Evolutionary conservation across 2,329 filamentous ascomycete genomes (phyloP).

Genomic region (Fusarium liriodendri): DNA sequence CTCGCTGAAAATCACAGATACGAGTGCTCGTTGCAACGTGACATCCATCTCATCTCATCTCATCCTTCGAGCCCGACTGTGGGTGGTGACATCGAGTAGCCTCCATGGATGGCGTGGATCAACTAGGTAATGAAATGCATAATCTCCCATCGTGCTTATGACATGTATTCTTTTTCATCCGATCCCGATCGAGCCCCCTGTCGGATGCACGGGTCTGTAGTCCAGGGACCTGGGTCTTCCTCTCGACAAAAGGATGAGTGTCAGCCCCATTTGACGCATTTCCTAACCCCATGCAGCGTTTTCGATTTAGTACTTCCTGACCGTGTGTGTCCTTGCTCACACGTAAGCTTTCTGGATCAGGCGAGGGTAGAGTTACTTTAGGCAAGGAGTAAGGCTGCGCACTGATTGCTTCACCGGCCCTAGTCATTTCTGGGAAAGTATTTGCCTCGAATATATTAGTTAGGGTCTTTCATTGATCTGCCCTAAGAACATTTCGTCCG

Average conservation of each 20-base stretch:
- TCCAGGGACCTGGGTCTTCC: neutral
- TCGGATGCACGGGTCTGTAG: neutral
- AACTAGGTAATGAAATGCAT: neutral
- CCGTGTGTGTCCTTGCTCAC: neutral
- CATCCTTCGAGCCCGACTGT: neutral
- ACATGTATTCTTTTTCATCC: neutral
- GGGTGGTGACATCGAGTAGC: neutral
- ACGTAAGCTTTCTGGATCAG: no score
- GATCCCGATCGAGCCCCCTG: neutral
- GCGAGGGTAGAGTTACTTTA: neutral
- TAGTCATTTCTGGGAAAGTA: neutral
- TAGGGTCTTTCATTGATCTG: no score
- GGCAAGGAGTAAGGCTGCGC: neutral
- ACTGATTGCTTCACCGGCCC: neutral
- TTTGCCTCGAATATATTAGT: neutral
- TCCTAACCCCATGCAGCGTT: neutral
- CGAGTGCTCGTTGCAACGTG: neutral
- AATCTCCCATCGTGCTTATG: neutral
- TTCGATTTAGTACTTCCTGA: neutral
- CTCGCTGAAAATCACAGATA: neutral
- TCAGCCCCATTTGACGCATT: neutral
- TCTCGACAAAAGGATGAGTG: neutral
- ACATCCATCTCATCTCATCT: neutral
- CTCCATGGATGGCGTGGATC: neutral
- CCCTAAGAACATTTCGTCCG: no score